phyloP scores from a whole-genome alignment of 805 yeast genomes.

The Groenewaldozyma tartarivorans region DNA sequence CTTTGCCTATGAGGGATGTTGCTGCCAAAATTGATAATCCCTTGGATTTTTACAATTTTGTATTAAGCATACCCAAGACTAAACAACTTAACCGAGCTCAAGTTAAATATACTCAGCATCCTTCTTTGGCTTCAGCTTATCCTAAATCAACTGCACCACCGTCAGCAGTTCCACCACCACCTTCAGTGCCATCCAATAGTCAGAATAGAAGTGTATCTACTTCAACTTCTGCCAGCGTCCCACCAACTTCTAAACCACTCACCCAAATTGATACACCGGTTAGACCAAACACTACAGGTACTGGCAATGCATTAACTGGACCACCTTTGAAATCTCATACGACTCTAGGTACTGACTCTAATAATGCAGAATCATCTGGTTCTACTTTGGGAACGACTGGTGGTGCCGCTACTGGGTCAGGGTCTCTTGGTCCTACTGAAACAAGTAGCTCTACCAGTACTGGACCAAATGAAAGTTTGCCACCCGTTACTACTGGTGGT shows the following conservation, averaged over 20 bases:
- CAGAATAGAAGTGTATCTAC: slow-evolving; percentile 1
- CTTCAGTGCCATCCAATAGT: not conserved
- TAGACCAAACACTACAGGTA: not conserved
- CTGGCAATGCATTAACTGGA: not conserved
- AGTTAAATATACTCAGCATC: slow-evolving; percentile 26
- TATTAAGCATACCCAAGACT: slow-evolving; percentile 31
- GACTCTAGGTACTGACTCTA: too few species aligned
- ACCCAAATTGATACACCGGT: not conserved
- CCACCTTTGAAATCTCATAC: too few species aligned
- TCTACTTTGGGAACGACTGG: not conserved
- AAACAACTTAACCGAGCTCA: slow-evolving; percentile 26
- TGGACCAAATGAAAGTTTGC: not conserved
- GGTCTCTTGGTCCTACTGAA: not conserved
- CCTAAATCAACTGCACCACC: slow-evolving; percentile 2
- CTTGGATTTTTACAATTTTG: slow-evolving; percentile 63
- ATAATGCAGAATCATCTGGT: too few species aligned
- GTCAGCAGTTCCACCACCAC: slow-evolving; percentile 6
- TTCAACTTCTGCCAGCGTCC: slow-evolving; percentile 3
- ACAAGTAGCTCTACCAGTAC: not conserved
- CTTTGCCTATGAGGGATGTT: slow-evolving; percentile 62
- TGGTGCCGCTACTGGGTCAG: not conserved
- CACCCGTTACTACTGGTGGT: not conserved
- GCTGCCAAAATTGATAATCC: slow-evolving; percentile 79
- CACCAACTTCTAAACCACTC: slow-evolving; percentile 8
- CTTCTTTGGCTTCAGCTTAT: slow-evolving; percentile 19